Evolutionary conservation across 164 flowering plant species (phyloP).

Genomic region (Sedum album): DNA sequence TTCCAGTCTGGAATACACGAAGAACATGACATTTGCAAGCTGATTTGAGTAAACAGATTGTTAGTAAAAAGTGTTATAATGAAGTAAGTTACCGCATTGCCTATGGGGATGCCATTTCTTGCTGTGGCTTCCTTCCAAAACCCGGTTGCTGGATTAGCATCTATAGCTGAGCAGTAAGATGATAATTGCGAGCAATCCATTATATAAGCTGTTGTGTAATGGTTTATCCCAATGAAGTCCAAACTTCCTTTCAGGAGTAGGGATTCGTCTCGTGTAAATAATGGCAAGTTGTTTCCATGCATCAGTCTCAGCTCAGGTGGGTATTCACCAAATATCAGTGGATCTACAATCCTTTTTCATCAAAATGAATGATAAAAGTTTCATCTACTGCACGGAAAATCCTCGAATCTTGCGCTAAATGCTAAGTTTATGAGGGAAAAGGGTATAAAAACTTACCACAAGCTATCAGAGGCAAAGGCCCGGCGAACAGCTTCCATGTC

Average conservation of each 20-base stretch:
- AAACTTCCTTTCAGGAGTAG: conserved; percentile 19
- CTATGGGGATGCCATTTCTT: conserved; percentile 41
- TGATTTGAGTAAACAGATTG: too few relatives aligned
- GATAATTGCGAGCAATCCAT: conserved; percentile 39
- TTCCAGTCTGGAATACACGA: conserved; percentile 23
- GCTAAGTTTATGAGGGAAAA: not conserved
- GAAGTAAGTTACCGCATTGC: conserved; percentile 33
- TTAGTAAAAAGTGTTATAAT: not conserved
- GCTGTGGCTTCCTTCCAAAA: conserved; percentile 16
- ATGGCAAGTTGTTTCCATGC: conserved; percentile 26
- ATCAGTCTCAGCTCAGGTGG: conserved; percentile 29
- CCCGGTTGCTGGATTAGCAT: conserved; percentile 27
- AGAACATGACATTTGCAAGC: not conserved
- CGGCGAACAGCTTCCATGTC: conserved; percentile 29
- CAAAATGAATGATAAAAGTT: too few relatives aligned
- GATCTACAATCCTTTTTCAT: conserved; percentile 34
- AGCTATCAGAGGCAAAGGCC: conserved; percentile 27
- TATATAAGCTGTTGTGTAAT: conserved; percentile 29
- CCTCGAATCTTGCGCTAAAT: not conserved
- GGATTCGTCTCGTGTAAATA: conserved; percentile 21
- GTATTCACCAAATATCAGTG: conserved; percentile 38
- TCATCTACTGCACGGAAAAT: too few relatives aligned
- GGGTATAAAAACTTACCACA: conserved; percentile 23
- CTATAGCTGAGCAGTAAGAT: conserved; percentile 23
- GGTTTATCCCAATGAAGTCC: conserved; percentile 42